Percentiles rank a stretch among this genome's conserved stretches.
Evolutionary conservation across 345 rosid genomes (phyloP).

Genomic region (Arabis alpina): DNA sequence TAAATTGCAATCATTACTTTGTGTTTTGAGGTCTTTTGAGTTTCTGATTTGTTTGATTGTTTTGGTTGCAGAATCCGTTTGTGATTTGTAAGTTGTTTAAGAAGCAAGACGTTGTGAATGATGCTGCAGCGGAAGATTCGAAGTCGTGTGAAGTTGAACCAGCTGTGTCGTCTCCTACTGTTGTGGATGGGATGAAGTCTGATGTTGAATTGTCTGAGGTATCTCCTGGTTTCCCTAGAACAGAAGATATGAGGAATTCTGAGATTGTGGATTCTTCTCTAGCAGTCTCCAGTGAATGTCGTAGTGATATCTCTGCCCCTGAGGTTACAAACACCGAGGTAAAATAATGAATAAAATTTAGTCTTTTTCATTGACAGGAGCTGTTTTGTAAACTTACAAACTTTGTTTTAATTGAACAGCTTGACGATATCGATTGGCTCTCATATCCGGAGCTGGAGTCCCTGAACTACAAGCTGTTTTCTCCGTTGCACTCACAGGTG

Average conservation of each 20-base stretch:
- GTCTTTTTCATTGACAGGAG: not conserved
- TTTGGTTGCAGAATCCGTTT: slow-evolving; percentile 55
- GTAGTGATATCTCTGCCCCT: slow-evolving; percentile 28
- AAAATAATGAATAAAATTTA: slow-evolving; percentile 24
- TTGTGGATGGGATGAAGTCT: slow-evolving; percentile 28
- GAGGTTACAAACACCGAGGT: slow-evolving; percentile 46
- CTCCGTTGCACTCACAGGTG: slow-evolving; percentile 51
- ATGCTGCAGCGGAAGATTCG: slow-evolving; percentile 33
- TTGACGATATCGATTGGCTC: slow-evolving; percentile 43
- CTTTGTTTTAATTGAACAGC: slow-evolving; percentile 38
- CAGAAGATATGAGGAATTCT: slow-evolving; percentile 21
- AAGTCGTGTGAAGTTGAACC: slow-evolving; percentile 49
- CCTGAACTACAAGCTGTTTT: slow-evolving; percentile 43
- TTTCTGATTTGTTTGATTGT: slow-evolving; percentile 11
- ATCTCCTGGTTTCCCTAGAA: slow-evolving; percentile 36
- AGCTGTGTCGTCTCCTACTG: slow-evolving; percentile 46
- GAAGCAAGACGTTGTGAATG: slow-evolving; percentile 56
- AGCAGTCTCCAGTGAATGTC: slow-evolving; percentile 30
- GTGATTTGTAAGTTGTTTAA: slow-evolving; percentile 71
- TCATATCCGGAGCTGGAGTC: slow-evolving; percentile 41
- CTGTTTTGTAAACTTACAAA: slow-evolving; percentile 11
- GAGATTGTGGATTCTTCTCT: slow-evolving; percentile 16
- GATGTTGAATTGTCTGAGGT: slow-evolving; percentile 41
- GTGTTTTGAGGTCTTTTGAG: not conserved
- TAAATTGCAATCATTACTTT: not conserved